phyloP scores from a whole-genome alignment of 805 yeast genomes.

The Teunomyces cretensis region DNA sequence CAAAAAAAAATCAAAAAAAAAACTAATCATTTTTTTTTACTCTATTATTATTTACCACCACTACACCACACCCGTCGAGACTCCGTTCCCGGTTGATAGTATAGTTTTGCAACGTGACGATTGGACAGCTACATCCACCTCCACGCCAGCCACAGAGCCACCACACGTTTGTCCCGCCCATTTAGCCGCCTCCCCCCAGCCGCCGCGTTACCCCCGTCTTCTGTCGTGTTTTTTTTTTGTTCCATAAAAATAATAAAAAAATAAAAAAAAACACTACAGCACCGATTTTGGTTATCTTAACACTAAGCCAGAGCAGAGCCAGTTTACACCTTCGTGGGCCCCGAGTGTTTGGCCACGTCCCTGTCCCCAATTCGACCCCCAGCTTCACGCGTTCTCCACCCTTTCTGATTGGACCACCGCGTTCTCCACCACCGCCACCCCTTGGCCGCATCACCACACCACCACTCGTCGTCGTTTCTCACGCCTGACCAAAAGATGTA shows the following conservation, averaged over 20 bases:
- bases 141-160: neutral
- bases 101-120: neutral
- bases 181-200: neutral
- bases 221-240: neutral
- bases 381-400: neutral
- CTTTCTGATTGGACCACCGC: no score
- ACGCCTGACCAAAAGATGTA: conserved; percentile 4
- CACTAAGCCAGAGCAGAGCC: neutral
- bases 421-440: no score
- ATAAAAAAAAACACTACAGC: conserved; percentile 1
- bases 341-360: neutral
- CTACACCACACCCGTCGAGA: neutral
- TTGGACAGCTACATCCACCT: no score
- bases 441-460: neutral
- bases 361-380: neutral
- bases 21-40: neutral
- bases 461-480: neutral
- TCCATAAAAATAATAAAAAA: conserved; percentile 2
- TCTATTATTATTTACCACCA: neutral
- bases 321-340: neutral
- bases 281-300: neutral
- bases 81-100: neutral
- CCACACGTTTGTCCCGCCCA: neutral
- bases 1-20: neutral
- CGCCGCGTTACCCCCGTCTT: neutral